Conservation (phyloP, 2,329 filamentous ascomycete species). For the Aspergillus melleus region DNA sequence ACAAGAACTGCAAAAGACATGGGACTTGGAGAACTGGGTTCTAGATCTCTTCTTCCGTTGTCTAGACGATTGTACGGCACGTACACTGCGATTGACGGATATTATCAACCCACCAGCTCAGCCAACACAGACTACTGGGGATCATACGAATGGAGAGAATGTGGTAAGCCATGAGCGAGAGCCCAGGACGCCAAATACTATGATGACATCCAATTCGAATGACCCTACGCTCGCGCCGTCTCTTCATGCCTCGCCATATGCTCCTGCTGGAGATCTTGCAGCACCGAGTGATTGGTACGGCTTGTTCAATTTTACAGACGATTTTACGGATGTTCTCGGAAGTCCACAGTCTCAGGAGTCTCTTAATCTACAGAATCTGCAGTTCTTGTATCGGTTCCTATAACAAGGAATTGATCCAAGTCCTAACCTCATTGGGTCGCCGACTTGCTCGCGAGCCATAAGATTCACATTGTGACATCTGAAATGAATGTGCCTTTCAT, state of each 20-base stretch:
- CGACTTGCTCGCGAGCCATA: too few species aligned
- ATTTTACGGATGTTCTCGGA: conserved; percentile 29
- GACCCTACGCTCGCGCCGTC: conserved; percentile 8
- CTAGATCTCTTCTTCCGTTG: conserved; percentile 52
- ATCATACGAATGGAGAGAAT: neutral
- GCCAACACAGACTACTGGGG: neutral
- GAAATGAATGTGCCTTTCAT: too few species aligned
- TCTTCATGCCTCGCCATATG: conserved; percentile 8
- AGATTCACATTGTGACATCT: too few species aligned
- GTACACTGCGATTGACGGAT: conserved; percentile 33
- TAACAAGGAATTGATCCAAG: neutral
- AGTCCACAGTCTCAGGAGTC: conserved; percentile 30
- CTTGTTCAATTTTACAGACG: conserved; percentile 31
- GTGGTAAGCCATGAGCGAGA: neutral
- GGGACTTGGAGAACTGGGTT: conserved; percentile 53
- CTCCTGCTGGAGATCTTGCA: conserved; percentile 11
- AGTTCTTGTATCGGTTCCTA: conserved; percentile 33
- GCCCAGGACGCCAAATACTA: neutral
- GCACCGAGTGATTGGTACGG: conserved; percentile 29
- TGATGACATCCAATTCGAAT: conserved; percentile 1
- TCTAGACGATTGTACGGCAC: conserved; percentile 47
- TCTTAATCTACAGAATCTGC: conserved; percentile 32
- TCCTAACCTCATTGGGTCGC: too few species aligned
- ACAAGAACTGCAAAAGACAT: conserved; percentile 51
- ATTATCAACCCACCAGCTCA: neutral